Evolutionary conservation across 139 green algal genomes (phyloP), one percentile per base, ranked within the genome.

Genomic region (Coccomyxa sp.): DNA sequence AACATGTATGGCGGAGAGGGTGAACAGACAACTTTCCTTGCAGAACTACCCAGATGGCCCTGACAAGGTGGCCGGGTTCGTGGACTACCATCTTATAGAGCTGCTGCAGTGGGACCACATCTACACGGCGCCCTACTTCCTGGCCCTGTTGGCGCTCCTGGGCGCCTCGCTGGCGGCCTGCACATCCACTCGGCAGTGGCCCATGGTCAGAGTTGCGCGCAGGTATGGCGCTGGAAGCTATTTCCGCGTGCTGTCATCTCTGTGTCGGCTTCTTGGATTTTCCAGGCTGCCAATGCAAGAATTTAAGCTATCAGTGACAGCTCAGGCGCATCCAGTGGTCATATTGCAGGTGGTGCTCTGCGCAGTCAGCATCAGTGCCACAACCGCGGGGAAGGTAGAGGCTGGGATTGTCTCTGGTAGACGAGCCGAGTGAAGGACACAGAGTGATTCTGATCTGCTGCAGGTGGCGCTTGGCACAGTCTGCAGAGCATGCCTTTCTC

Each of bases 51-150:
- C 87, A 2, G 79, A 82, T 27, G 80, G 77, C 9, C 77, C 79
- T 0, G 37, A 80, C 4, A 93, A 93, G 79, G 91, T 97, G 33
- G 22, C 75, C 0, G 78, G 78, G 14, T 96, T 97, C 80, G 82
- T 98, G 27, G 88, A 85, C n/a, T 93, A 87, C 40, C 69, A 90
- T 8, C 36, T 94, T 29, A 86, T 98, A 44, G 75, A 89, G 35
- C 64, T 58, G 1, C 82, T 96, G 35, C 87, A 96, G 75, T 86
- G 89, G 79, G 90, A 98, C 88, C 93, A 97, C 83, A 95, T 97
- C 75, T 97, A 97, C 87, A 91, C 83, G 0, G 82, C 89, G 7
- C 81, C 83, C 73, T 97, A 97, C 86, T 99, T 99, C 84, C 90
- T 98, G 69, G 78, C 50, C 6, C 80, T 95, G n/a, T 82, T 97